Evolutionary conservation across 2,329 filamentous ascomycete genomes (phyloP), one percentile per base, ranked within the genome.

Genomic region (Biscogniauxia sp.): DNA sequence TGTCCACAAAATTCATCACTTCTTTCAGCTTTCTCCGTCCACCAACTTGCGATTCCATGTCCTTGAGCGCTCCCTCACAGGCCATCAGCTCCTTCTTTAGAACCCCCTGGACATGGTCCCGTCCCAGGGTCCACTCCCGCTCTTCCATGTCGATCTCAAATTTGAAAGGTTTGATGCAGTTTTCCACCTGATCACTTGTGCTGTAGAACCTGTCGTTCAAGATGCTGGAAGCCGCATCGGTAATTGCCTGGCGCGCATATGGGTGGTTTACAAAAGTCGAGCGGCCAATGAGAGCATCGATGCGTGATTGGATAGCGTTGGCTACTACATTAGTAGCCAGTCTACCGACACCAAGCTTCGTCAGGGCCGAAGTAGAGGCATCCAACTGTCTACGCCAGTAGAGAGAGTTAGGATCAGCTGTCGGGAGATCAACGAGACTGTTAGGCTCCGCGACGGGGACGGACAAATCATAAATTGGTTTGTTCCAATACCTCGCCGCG

Each of bases 141-240:
- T 93, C 91, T 71, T 97, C 92, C 52, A 99, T 88, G 69, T 99
- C 95, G 61, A 99, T 96, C 64, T 97, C 93, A 68, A 94, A 98
- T 74, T 99, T 99, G 81, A 94, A 99, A 0, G 96, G 95, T 76
- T 99, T 99, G 77, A 99, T 96, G 73, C 94, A 99, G 73, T 98
- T 98, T 76, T 99, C 95, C 0, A 99, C 91, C 77, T 98, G 95
- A 71, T 99, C 96, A 64, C 91, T 95, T 1, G 96, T 99, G 76
- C 94, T 95, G 78, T 97, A 98, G 65, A 96, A 97, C 15, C 94
- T 84, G 70, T 99, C 95, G 66, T 95, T 95, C 13, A 99, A 79
- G 57, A 99, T 98, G 25, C 87, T 90, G 0, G 92, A 90, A 1
- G 93, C 92, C 0, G 95, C 93, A 68, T 97, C 93, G 54, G 88